Evolutionary conservation across 805 yeast species (phyloP).

Genomic region (Kodamaea restingae): DNA sequence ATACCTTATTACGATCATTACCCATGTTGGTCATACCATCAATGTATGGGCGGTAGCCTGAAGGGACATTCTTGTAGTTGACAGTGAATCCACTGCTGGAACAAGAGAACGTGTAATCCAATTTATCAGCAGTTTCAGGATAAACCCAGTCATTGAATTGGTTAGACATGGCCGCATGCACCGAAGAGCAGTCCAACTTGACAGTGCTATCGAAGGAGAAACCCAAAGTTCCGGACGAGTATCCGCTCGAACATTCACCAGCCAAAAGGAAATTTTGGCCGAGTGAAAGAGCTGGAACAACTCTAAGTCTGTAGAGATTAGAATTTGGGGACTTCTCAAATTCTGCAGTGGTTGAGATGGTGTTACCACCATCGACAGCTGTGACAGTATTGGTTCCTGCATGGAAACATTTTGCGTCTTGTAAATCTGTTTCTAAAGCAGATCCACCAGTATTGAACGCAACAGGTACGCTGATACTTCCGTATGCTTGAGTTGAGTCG

Average conservation of each 20-base stretch:
- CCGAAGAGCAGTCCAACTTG: slow-evolving; percentile 19
- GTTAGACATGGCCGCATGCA: slow-evolving; percentile 15
- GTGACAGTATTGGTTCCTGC: slow-evolving; percentile 15
- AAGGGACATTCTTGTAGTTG: slow-evolving; percentile 21
- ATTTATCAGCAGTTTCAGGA: slow-evolving; percentile 3
- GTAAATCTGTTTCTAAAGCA: slow-evolving; percentile 9
- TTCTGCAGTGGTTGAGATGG: slow-evolving; percentile 10
- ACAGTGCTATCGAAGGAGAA: slow-evolving; percentile 10
- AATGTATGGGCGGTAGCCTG: slow-evolving; percentile 22
- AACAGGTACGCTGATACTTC: slow-evolving; percentile 13
- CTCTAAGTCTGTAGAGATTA: slow-evolving; percentile 1
- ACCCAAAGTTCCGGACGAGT: slow-evolving; percentile 20
- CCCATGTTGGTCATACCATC: slow-evolving; percentile 5
- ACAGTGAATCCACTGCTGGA: not conserved
- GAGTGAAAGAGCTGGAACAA: slow-evolving; percentile 12
- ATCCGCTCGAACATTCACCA: slow-evolving; percentile 21
- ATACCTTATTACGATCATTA: not conserved
- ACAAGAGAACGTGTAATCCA: slow-evolving; percentile 8
- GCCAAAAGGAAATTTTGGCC: slow-evolving; percentile 11
- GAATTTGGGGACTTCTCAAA: slow-evolving; percentile 3
- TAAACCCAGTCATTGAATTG: slow-evolving; percentile 5
- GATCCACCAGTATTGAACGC: slow-evolving; percentile 20
- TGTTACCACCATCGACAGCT: slow-evolving; percentile 15
- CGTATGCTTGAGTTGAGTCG: slow-evolving; percentile 14
- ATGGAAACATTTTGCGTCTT: slow-evolving; percentile 8